These are phyloP conservation scores for Platanthera zijinensis DNA, from an alignment of 106 monocot genomes.

Conservation along the genomic window DNA sequence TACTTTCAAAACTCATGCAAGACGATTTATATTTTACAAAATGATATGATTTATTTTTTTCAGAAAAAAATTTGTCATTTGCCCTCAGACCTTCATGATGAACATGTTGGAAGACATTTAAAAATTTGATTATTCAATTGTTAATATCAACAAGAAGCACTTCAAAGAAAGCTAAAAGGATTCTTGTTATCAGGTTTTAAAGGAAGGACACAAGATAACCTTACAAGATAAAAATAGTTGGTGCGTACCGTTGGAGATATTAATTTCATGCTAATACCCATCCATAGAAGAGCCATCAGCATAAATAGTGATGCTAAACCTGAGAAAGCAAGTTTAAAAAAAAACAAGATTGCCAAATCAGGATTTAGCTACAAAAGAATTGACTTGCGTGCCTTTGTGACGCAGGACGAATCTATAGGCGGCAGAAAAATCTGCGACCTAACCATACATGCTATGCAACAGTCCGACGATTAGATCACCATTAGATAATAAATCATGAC, in stretches of 20 bases:
- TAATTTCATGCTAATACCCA: constrained; percentile 38
- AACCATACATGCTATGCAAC: no score
- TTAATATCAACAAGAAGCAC: neutral
- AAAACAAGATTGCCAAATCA: neutral
- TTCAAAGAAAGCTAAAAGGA: neutral
- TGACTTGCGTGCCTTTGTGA: no score
- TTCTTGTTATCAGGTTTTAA: neutral
- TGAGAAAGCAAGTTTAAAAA: constrained; percentile 13
- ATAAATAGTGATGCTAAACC: constrained; percentile 54
- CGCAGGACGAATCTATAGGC: no score
- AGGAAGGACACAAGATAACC: neutral
- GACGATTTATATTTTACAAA: no score
- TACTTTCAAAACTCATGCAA: no score
- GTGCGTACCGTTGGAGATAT: constrained; percentile 61
- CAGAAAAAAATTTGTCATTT: no score
- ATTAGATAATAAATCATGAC: no score
- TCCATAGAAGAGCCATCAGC: constrained; percentile 37
- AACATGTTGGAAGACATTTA: no score
- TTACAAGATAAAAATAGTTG: neutral
- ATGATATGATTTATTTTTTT: no score
- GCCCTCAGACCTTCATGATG: no score
- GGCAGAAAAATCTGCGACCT: no score
- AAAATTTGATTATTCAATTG: neutral
- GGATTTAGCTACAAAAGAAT: neutral
- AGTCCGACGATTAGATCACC: no score